Base-by-base conservation (phyloP, 768 basidiomycete species). In the Pleurotus sapidus region DNA sequence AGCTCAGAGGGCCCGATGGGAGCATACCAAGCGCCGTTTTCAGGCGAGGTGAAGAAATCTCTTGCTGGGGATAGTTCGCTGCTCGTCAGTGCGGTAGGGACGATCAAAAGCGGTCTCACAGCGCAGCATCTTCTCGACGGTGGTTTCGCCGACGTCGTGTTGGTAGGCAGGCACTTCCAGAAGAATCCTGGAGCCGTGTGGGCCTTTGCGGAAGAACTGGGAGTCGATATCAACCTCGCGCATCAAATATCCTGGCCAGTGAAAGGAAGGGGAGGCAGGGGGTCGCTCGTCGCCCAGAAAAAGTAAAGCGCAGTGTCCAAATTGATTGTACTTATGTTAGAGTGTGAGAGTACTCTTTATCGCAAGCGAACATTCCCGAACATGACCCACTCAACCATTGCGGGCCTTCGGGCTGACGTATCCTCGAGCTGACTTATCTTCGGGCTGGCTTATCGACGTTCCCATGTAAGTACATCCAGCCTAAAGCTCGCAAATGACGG, bases 191-290 rank as follows among this genome's bases (percentile, higher is more conserved):
- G 77, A 0, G 60, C 68, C 4, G 78, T 80, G 3, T 78, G 77
- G 77, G 64, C 72, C 6, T 84, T 83, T 63, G 84, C 84, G 1
- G 80, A 84, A 23, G 81, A 84, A 42, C 64, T 87, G 37, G 82
- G 77, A 4, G 78, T 84, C 3, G 63, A 70, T 20, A 69, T 82
- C 15, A 70, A 73, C n/a, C 18, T 75, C 6, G 78, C 83, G 1
- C 67, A 80, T 58, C 84, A 86, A 67, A 84, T 86, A 47, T 72
- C 73, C 49, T 86, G 84, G 84, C 74, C 67, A 0, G 82, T 82
- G 59, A 63, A 49, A n/a, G 79, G 81, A 37, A 68, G 76, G n/a
- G 55, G 25, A 27, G 55, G 12, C 3, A 53, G 42, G 51, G 20
- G 42, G 38, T 40, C 51, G 37, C 27, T 56, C 23, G 9, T 42